Base-by-base conservation (phyloP, 2,329 filamentous ascomycete species). In the Pseudogymnoascus sp. region DNA sequence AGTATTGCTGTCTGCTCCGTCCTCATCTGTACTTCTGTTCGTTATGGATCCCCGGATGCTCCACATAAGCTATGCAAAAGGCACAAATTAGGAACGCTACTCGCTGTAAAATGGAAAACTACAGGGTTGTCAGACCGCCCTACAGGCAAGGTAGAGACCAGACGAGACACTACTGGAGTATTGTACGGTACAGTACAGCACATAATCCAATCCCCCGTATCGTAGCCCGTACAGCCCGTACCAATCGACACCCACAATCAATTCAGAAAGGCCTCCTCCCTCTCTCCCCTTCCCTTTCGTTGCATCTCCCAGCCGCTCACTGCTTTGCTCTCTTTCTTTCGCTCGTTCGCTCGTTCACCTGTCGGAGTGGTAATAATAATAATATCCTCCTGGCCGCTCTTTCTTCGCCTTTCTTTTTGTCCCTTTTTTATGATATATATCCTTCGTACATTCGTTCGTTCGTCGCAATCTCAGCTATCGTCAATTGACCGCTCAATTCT, bases 361-460 rank as follows among this genome's bases (percentile, higher is more conserved):
- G n/a, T 55, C 25, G 28, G 49, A 55, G 49, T 55, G 49, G 49
- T 55, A 55, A 22, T 60, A 60, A n/a, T 60, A 38, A 60, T 60
- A 60, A 60, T 60, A 60, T 60, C 58, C 58, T 60, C 58, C 35
- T 23, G 22, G 58, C 35, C 33, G 35, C 35, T 45, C 58, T 6
- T 60, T 60, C 49, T 39, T 60, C 30, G 58, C 45, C 39, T 19
- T 60, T 60, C 35, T 60, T 60, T 41, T 60, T 45, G n/a, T 42
- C 8, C 49, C 58, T 8, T 39, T 45, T 45, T 60, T 60, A 60
- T 45, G 58, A 38, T 60, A 30, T 45, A 39, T 30, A 19, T 60
- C 33, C 25, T 60, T 39, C 58, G 58, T 23, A 36, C 33, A 45
- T 25, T 45, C 39, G n/a, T 60, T 38, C 58, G 22, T 45, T 60